Base-by-base conservation (phyloP, 108 stramenopile species). In the Cyclostephanos invisitatus region DNA sequence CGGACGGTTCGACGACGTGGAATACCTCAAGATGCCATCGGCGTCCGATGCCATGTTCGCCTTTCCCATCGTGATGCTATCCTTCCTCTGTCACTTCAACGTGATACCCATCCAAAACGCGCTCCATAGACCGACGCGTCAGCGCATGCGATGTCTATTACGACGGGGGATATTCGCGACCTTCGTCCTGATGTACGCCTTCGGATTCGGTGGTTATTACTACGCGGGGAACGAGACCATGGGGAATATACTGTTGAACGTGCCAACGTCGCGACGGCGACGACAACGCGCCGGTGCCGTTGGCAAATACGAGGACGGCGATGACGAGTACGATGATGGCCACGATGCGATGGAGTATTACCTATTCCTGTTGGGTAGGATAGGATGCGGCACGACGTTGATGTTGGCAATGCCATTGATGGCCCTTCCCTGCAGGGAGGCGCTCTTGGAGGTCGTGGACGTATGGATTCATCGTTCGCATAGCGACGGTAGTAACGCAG, bases 31-130 rank as follows among this genome's bases (percentile, higher is more conserved):
- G 63, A 62, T 78, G 7, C 77, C 77, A 20, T 54, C 71, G 44
- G 46, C 56, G 0, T 66, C 62, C 21, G 86, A 84, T 44, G 48
- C 79, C 17, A 62, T 87, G 24, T 88, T 82, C 74, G 78, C 91
- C 28, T 89, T 95, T 58, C 94, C 94, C 0, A 89, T 95, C 29
- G 72, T 92, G 21, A 83, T 78, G n/a, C 64, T 89, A n/a, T 64
- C 80, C 10, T 95, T 90, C 67, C 49, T 95, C 0, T 82, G 85
- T 29, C 82, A 84, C 49, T 92, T 88, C 84, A 95, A 95, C 65
- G 72, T 92, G 20, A 77, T 90, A 4, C 67, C 84, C 1, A 86
- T 94, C 29, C 91, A 94, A 67, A 72, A 73, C 42, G 42, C 74
- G 20, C 68, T 95, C 9, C 22, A 64, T 10, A 48, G 76, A 49